phyloP scores from a whole-genome alignment of 495 filamentous ascomycete genomes.

The Trichoderma orchidacearum region DNA sequence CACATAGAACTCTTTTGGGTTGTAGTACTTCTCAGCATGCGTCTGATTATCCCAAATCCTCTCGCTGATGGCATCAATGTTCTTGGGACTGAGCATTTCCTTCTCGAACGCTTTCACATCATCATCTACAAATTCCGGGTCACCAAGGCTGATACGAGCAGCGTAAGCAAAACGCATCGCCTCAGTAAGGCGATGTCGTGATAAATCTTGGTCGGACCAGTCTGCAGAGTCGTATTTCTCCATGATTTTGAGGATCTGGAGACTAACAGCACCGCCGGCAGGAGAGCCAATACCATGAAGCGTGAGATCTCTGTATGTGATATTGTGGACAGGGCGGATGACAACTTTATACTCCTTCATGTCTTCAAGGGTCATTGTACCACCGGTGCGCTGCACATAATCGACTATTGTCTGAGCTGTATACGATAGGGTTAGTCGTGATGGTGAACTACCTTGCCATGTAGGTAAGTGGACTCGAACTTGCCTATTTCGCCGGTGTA shows the following conservation, averaged over 20 bases:
- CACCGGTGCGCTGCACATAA: conserved; percentile 47
- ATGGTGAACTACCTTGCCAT: neutral
- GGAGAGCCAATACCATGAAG: conserved; percentile 59
- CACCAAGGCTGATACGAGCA: conserved; percentile 55
- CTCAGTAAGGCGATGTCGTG: conserved; percentile 71
- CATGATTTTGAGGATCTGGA: conserved; percentile 65
- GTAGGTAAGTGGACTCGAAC: neutral
- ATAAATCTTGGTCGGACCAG: conserved; percentile 22
- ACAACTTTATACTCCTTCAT: conserved; percentile 53
- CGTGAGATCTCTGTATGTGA: conserved; percentile 57
- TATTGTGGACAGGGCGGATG: conserved; percentile 44
- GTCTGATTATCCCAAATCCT: conserved; percentile 60
- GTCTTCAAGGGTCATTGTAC: conserved; percentile 74
- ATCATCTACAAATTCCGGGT: conserved; percentile 53
- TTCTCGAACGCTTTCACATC: conserved; percentile 34
- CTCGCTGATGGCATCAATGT: conserved; percentile 40
- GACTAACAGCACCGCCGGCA: conserved; percentile 55
- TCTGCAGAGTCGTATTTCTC: conserved; percentile 47
- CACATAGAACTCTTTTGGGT: conserved; percentile 32
- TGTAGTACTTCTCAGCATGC: conserved; percentile 54
- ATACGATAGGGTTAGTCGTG: neutral
- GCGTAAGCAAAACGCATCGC: conserved; percentile 79
- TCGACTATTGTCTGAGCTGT: conserved; percentile 61
- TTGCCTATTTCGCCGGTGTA: conserved; percentile 49
- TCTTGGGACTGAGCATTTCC: conserved; percentile 47